Conservation (phyloP, 192 early-diverging fungal species). For the Coemansia sp. region DNA sequence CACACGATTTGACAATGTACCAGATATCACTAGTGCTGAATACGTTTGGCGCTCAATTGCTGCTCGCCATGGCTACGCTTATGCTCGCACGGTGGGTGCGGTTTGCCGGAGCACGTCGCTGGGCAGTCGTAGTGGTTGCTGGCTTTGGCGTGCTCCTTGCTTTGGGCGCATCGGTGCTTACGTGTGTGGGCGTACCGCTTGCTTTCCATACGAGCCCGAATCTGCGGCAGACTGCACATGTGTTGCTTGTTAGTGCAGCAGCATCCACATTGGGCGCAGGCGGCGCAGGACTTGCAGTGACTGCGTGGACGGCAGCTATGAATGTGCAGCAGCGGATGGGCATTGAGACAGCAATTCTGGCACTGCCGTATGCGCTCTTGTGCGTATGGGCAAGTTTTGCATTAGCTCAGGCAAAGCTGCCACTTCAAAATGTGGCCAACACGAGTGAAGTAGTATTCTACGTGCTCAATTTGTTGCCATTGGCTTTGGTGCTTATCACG, state of each 20-base stretch:
- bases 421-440: constrained; percentile 10
- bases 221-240: constrained; percentile 16
- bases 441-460: constrained; percentile 34
- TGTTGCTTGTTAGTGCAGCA: constrained; percentile 13
- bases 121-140: neutral
- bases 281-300: constrained; percentile 17
- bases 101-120: constrained; percentile 8
- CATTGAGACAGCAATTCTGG: constrained; percentile 1
- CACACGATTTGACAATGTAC: constrained; percentile 15
- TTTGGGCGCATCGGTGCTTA: constrained; percentile 10
- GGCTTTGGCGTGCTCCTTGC: neutral
- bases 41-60: constrained; percentile 16
- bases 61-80: constrained; percentile 9
- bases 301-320: constrained; percentile 12
- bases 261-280: constrained; percentile 11
- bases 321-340: neutral
- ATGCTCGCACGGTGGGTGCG: constrained; percentile 23
- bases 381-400: constrained; percentile 28
- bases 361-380: constrained; percentile 24
- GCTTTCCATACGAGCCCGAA: neutral
- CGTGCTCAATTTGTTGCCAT: constrained; percentile 36
- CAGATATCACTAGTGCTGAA: constrained; percentile 20
- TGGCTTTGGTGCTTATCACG: constrained; percentile 27
- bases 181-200: constrained; percentile 24
- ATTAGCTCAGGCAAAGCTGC: constrained; percentile 31